Base-by-base conservation (phyloP, 2,329 filamentous ascomycete genomes). In the Cordyceps pruinosa region DNA sequence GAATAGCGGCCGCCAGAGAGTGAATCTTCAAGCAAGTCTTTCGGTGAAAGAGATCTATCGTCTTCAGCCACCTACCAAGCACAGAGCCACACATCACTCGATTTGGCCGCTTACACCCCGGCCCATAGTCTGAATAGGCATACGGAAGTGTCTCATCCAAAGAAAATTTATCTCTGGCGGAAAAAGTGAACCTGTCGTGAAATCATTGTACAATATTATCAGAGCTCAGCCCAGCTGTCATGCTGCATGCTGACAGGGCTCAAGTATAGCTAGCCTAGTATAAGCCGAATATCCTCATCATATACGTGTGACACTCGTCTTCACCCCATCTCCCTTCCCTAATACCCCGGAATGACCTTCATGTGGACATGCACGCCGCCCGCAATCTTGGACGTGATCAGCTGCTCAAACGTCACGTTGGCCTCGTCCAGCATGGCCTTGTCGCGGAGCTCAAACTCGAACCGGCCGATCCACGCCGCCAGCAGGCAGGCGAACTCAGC, bases 401-500 rank as follows among this genome's bases (percentile, higher is more conserved):
- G 6, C 42, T 55, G 52, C 52, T 47, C n/a, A 39, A 47, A 55
- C 32, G 21, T 42, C 15, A 47, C 6, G 12, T 55, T 55, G 21
- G 30, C 30, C 52, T 55, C 42, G 30, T 55, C 42, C 32, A 55
- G 19, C 32, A 55, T 37, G 30, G 21, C 32, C 32, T 47, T 26
- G 42, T 45, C 42, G 23, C 42, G 23, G 42, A 45, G 42, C 42
- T 26, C 15, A 45, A 45, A 45, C 42, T 52, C 47, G 48, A 58
- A 58, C n/a, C 41, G 47, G 28, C 57, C 57, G 1, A 89, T 79
- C 72, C 86, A 77, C 1, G 79, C 79, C 13, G 88, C 88, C 13
- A 94, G 66, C 58, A 93, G 68, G 67, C 86, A 90, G 10, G 86
- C 84, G 70, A 92, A 83, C 72, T 93, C 89, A 0, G 85, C 82